Evolutionary conservation across 2,329 filamentous ascomycete genomes (phyloP).

Genomic region (Ophiosphaerella korrae): DNA sequence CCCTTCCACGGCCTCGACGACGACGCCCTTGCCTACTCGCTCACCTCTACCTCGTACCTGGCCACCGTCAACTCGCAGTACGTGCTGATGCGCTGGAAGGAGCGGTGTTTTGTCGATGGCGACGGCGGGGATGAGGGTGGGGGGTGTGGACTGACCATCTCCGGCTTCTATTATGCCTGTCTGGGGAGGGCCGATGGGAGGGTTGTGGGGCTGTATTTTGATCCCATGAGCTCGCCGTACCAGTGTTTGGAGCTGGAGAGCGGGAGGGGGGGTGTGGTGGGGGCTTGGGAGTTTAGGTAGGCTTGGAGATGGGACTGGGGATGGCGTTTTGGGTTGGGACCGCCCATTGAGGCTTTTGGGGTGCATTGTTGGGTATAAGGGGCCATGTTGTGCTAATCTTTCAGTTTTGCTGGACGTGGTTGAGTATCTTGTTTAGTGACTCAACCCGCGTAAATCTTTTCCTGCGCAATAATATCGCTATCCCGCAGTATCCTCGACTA

Average conservation of each 20-base stretch:
- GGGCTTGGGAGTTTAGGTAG: constrained; percentile 46
- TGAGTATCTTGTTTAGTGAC: too few species aligned
- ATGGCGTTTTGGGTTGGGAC: neutral
- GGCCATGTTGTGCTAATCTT: neutral
- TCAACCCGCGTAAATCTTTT: too few species aligned
- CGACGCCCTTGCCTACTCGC: constrained; percentile 49
- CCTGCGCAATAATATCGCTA: too few species aligned
- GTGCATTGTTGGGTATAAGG: neutral
- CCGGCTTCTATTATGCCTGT: constrained; percentile 61
- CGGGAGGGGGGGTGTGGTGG: constrained; percentile 40
- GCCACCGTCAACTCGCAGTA: constrained; percentile 52
- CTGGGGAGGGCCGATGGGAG: constrained; percentile 53
- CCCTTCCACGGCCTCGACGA: constrained; percentile 50
- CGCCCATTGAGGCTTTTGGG: constrained; percentile 14
- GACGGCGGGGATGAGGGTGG: constrained; percentile 25
- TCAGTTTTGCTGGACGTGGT: too few species aligned
- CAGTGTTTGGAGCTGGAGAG: constrained; percentile 56
- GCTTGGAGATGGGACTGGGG: neutral
- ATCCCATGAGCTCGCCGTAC: constrained; percentile 60
- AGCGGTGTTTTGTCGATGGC: constrained; percentile 52
- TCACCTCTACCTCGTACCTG: constrained; percentile 48
- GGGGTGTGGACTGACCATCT: constrained; percentile 57
- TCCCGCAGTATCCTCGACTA: too few species aligned
- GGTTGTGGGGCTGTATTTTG: constrained; percentile 60
- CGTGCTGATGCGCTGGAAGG: constrained; percentile 64